Evolutionary conservation across 257 asterid species (phyloP), one percentile per base, ranked within the genome.

Genomic region (Lavandula angustifolia): DNA sequence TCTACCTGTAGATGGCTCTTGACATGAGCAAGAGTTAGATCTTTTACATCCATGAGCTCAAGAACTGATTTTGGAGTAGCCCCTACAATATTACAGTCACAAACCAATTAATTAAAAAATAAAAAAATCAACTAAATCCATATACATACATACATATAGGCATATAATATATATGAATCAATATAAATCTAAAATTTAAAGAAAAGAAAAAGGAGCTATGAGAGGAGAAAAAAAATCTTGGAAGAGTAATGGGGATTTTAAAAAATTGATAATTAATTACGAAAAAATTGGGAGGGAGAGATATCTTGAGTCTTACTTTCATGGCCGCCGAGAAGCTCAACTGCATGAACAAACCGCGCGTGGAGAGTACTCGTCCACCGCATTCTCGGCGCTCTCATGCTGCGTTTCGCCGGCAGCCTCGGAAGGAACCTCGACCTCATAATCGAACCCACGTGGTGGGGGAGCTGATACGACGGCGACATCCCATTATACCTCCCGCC

Each of bases 31-130:
- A 91, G 72, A 18, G 98, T 91, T 77, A 91, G 98, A 91, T 91
- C 98, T 75, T 91, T 91, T 38, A 91, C 98, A 88, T 91, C 98
- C 98, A 88, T 88, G 8, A 91, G 96, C 83, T 91, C 98, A 31
- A 91, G 79, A 3, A 91, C 98, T 18, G 98, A 86, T 76, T 91
- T 91, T 13, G 98, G 98, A 6, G 98, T 91, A 0, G 98, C 98
- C 73, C 96, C 96, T 88, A 56, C 42, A 60, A 17, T 37, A 4
- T n/a, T n/a, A n/a, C n/a, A n/a, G n/a, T n/a, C 38, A 37, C 32
- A 76, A 64, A 18, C 6, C 4, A 13, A 9, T 5, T 18, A 5
- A 8, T 42, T 13, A 9, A 13, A 5, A 41, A 32, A 0, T 17
- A 42, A n/a, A n/a, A n/a, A n/a, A n/a, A n/a, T n/a, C n/a, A n/a